Evolutionary conservation across 2,329 filamentous ascomycete genomes (phyloP).

Genomic region (Hypoxylon sp.): DNA sequence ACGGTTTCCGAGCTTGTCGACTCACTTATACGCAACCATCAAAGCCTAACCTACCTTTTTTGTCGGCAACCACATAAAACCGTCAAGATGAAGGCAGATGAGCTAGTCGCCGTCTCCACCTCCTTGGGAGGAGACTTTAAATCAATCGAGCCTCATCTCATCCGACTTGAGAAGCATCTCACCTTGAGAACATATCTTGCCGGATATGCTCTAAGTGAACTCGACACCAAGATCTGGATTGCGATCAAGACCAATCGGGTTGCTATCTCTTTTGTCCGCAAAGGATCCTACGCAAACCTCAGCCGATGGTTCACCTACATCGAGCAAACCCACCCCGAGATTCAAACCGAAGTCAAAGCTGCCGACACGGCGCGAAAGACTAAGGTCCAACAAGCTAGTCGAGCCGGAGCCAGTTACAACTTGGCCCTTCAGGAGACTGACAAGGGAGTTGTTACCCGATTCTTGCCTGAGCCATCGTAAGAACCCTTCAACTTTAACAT

Average conservation of each 20-base stretch:
- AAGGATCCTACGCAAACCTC: slow-evolving; percentile 78
- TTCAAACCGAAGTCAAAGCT: slow-evolving; percentile 73
- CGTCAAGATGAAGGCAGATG: slow-evolving; percentile 62
- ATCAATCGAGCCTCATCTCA: slow-evolving; percentile 76
- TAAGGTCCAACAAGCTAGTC: slow-evolving; percentile 73
- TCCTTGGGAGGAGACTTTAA: slow-evolving; percentile 77
- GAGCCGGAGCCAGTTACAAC: slow-evolving; percentile 87
- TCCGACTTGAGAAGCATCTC: slow-evolving; percentile 85
- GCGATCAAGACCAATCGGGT: slow-evolving; percentile 84
- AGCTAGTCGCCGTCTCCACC: slow-evolving; percentile 61
- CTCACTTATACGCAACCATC: slow-evolving; percentile 5
- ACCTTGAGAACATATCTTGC: slow-evolving; percentile 86
- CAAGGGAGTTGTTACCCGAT: slow-evolving; percentile 89
- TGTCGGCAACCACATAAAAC: background rate
- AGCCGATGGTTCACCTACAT: slow-evolving; percentile 88
- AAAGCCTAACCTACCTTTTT: background rate
- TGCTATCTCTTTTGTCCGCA: slow-evolving; percentile 81
- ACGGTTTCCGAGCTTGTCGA: slow-evolving; percentile 4
- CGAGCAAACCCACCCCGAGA: slow-evolving; percentile 81
- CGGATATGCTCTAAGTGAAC: slow-evolving; percentile 78
- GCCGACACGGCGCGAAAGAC: slow-evolving; percentile 73
- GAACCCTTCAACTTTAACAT: slow-evolving; percentile 39
- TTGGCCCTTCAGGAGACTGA: slow-evolving; percentile 85
- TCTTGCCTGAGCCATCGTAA: slow-evolving; percentile 91
- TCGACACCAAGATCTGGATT: slow-evolving; percentile 85